Evolutionary conservation across 148 eudicot genomes (phyloP), one percentile per base, ranked within the genome.

Genomic region (Hydrangea macrophylla): DNA sequence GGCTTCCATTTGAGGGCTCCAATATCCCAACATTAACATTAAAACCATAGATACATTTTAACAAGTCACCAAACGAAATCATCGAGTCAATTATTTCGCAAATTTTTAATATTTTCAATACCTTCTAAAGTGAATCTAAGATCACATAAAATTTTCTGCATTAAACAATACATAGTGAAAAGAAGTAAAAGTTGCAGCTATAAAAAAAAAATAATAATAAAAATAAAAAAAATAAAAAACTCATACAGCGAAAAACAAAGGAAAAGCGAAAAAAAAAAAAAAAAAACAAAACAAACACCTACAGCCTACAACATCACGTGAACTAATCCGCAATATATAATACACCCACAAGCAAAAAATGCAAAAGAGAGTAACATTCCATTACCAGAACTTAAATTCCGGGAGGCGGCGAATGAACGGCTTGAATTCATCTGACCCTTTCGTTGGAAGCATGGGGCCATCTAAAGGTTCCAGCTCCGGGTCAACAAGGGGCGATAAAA

Each of bases 361-460:
- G n/a, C n/a, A n/a, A n/a, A 35, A 35, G 8, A 56, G 64, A 13
- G 45, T 73, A 11, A 1, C 7, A 44, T 56, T 25, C 28, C 55
- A 32, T 71, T 78, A 90, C 96, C 96, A 90, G 82, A 90, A 90
- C 73, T 87, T 87, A 73, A 90, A 90, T 79, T 87, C 96, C 0
- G 96, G 96, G 12, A 90, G 90, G 32, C 96, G 83, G 39, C 96
- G 96, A 74, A 90, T 87, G 64, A 90, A 90, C 64, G 96, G 96
- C 79, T 90, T 90, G 76, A 87, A 90, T 56, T 90, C 96, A 80
- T 90, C 96, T 17, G 96, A 90, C 31, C 88, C 96, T 72, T 87
- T 90, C 22, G 96, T 90, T 6, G 96, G 96, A 57, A 87, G 81
- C 75, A 80, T 11, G 1, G 92, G 80, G 13, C 92, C 92, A 80